phyloP scores from a whole-genome alignment of 2,329 filamentous ascomycete species.

The Tolypocladium ovalisporum region DNA sequence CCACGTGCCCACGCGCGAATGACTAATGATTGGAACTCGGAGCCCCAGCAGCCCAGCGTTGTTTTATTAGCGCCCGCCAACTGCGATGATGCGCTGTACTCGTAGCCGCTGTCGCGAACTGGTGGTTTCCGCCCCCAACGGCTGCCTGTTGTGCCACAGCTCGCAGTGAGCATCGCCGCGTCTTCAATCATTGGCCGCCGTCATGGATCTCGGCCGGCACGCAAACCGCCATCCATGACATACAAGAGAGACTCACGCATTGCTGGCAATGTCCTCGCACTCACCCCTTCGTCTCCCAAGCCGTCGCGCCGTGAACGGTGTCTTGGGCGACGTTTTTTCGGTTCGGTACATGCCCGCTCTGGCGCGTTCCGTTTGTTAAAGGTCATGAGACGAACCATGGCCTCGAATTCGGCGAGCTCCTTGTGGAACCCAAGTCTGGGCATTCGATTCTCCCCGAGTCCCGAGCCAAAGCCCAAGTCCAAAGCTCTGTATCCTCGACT shows the following conservation, averaged over 20 bases:
- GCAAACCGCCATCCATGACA: slow-evolving; percentile 9
- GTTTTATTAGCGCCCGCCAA: background rate
- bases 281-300: background rate
- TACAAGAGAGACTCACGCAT: slow-evolving; percentile 6
- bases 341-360: background rate
- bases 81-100: background rate
- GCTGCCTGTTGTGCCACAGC: slow-evolving; percentile 3
- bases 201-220: slow-evolving; percentile 4
- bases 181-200: slow-evolving; percentile 9
- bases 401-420: slow-evolving; percentile 3
- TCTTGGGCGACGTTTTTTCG: background rate
- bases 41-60: background rate
- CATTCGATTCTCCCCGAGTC: slow-evolving; percentile 18
- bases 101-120: background rate
- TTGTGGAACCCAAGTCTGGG: slow-evolving; percentile 19
- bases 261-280: slow-evolving; percentile 16
- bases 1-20: slow-evolving; percentile 23
- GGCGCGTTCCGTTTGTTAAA: background rate
- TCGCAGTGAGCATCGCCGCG: slow-evolving; percentile 1
- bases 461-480: slow-evolving; percentile 1
- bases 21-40: slow-evolving; percentile 25
- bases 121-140: background rate
- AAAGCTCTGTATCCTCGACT: slow-evolving; percentile 13
- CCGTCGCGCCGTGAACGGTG: background rate
- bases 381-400: slow-evolving; percentile 6